Evolutionary conservation across 1,284 basidiomycete species (phyloP), one percentile per base, ranked within the genome.

Genomic region (Sporisorium iseilematis-ciliati): DNA sequence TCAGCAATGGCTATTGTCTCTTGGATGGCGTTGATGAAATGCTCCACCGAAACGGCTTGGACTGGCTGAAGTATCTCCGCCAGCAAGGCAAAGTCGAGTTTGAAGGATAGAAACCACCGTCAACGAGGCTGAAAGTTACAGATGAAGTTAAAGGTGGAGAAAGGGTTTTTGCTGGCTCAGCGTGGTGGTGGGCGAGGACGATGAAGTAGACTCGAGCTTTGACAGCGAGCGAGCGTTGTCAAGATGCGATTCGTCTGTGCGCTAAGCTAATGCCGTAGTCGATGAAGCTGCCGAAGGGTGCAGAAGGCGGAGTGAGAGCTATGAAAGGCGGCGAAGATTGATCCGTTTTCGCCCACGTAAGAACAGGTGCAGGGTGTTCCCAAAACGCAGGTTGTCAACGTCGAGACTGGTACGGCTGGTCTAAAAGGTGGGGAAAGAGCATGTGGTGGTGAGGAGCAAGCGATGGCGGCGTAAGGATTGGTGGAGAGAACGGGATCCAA

Each of bases 1-100:
- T 61, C 68, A 65, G 63, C 58, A 18, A 40, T 35, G 50, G 20
- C 49, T 4, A 35, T 57, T 33, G 31, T 42, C 18, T 40, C 50
- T 6, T 33, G 16, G 43, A 33, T 21, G 43, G 20, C 43, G 62
- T 12, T 53, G 38, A 52, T 52, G 49, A 33, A n/a, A 21, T 20
- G 55, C 43, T 6, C 23, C 6, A 16, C 25, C 42, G n/a, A 29
- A 35, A 16, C 18, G 7, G 18, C 18, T 45, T 33, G 11, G 25
- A 26, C 20, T 25, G 33, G 35, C 50, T 18, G 35, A 16, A 38
- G 35, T 4, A 14, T 14, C 35, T 38, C 16, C 35, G 35, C 35
- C 35, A 38, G 35, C 35, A 38, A 38, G 35, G 35, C 35, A 38
- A 14, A 14, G 35, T 25, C 21, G 20, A 23, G 12, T 10, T 16